Evolutionary conservation across 768 basidiomycete species (phyloP).

Genomic region (Lyophyllum shimeji): DNA sequence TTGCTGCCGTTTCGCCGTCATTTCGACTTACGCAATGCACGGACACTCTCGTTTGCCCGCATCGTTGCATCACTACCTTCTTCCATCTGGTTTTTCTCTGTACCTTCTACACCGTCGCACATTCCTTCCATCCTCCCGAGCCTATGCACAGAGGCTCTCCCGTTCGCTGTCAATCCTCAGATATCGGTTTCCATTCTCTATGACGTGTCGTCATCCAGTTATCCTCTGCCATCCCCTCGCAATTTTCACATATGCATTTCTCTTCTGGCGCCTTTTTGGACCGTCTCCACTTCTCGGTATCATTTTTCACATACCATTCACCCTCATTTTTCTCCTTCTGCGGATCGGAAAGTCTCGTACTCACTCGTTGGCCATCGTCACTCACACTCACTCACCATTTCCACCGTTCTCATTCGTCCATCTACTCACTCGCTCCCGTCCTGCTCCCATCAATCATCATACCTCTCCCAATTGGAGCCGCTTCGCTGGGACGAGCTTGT

Average conservation of each 20-base stretch:
- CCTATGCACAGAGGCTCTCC: constrained; percentile 1
- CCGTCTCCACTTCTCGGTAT: neutral
- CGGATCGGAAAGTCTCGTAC: neutral
- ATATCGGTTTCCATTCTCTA: neutral
- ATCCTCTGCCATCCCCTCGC: neutral
- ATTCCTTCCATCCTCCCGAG: neutral
- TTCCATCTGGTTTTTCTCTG: neutral
- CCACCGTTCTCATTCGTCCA: neutral
- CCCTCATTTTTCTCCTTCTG: constrained; percentile 3
- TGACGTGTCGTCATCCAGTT: neutral
- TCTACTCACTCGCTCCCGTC: neutral
- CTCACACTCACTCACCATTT: constrained; percentile 7
- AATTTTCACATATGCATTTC: neutral
- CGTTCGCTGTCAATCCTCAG: constrained; percentile 2
- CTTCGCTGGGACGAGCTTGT: constrained; percentile 42
- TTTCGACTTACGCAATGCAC: neutral
- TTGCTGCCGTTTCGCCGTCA: neutral
- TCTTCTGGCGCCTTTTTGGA: constrained; percentile 1
- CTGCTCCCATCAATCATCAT: neutral
- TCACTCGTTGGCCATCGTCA: constrained; percentile 5
- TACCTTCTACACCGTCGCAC: neutral
- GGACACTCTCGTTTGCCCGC: neutral
- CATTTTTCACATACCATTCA: neutral
- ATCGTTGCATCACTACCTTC: neutral
- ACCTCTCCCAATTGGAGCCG: constrained; percentile 19